Conservation (phyloP, 1,284 basidiomycete genomes). For the Heimioporus punctisporus region DNA sequence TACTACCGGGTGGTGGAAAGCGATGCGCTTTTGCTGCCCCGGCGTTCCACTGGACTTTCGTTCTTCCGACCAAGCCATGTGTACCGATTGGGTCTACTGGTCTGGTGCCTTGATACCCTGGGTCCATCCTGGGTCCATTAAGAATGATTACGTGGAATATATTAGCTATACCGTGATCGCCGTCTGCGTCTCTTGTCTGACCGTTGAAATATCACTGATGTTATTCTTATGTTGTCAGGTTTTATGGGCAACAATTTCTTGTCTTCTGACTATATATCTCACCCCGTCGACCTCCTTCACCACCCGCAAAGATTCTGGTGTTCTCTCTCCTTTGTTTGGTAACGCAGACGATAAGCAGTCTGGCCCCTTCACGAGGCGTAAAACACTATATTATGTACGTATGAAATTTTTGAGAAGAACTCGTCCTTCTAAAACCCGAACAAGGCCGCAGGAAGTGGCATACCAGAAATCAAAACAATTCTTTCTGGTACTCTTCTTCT, state of each 20-base stretch:
- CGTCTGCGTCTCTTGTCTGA: constrained; percentile 45
- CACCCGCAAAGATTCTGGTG: constrained; percentile 86
- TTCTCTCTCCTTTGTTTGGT: constrained; percentile 56
- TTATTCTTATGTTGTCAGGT: constrained; percentile 46
- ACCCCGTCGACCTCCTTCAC: constrained; percentile 88
- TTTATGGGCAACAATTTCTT: constrained; percentile 70
- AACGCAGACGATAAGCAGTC: constrained; percentile 27
- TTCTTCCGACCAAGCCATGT: constrained; percentile 42
- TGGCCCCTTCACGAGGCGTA: constrained; percentile 48
- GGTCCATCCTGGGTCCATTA: constrained; percentile 16
- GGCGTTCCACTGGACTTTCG: constrained; percentile 29
- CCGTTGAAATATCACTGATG: constrained; percentile 1
- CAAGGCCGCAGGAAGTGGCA: constrained; percentile 93
- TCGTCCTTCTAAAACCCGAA: constrained; percentile 14
- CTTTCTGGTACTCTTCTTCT: constrained; percentile 65
- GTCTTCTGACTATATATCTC: constrained; percentile 82
- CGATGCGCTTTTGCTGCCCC: constrained; percentile 85
- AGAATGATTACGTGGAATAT: constrained; percentile 64
- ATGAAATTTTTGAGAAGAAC: constrained; percentile 5
- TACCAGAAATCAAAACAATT: constrained; percentile 98
- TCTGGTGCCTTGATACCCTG: constrained; percentile 45
- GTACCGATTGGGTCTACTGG: constrained; percentile 81
- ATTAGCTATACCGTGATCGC: constrained; percentile 77
- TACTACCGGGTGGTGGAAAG: constrained; percentile 65
- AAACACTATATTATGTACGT: constrained; percentile 83